Conservation (phyloP, 257 asterid species). For the Penstemon barbatus region DNA sequence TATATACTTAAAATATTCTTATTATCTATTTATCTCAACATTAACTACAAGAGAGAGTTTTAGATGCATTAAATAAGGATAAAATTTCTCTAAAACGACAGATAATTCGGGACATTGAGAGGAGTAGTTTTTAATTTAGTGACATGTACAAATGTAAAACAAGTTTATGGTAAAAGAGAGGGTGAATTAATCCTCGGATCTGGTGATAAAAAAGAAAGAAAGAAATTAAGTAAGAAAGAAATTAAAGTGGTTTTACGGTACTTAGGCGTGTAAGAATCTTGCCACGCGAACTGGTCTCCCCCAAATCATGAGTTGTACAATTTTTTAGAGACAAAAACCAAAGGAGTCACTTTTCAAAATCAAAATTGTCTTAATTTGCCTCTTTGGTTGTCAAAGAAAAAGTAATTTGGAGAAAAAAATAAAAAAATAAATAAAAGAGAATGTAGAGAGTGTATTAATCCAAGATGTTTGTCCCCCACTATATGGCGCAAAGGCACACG, state of each 20-base stretch:
- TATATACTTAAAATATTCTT: too few relatives aligned
- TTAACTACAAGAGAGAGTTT: too few relatives aligned
- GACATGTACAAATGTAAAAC: neutral
- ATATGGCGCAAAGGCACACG: slow-evolving; percentile 43
- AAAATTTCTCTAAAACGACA: too few relatives aligned
- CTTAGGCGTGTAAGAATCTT: slow-evolving; percentile 55
- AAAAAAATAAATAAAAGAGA: neutral
- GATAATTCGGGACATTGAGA: too few relatives aligned
- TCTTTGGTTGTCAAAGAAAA: slow-evolving; percentile 25
- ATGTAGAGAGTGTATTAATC: slow-evolving; percentile 37
- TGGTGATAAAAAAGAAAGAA: slow-evolving; percentile 35
- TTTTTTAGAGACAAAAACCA: slow-evolving; percentile 3
- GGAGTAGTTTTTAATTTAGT: too few relatives aligned
- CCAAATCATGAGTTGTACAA: slow-evolving; percentile 45
- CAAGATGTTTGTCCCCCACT: slow-evolving; percentile 60
- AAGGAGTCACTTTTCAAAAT: slow-evolving; percentile 19
- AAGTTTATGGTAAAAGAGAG: slow-evolving; percentile 9
- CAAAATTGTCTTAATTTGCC: slow-evolving; percentile 15
- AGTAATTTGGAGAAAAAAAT: slow-evolving; percentile 21
- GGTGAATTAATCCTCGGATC: slow-evolving; percentile 40
- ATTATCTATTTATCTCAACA: too few relatives aligned
- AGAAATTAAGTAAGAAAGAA: slow-evolving; percentile 14
- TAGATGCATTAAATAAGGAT: too few relatives aligned
- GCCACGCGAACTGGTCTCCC: slow-evolving; percentile 57
- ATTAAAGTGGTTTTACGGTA: slow-evolving; percentile 20